Evolutionary conservation across 163 green algal genomes (phyloP).

Genomic region (Prototheca cutis): DNA sequence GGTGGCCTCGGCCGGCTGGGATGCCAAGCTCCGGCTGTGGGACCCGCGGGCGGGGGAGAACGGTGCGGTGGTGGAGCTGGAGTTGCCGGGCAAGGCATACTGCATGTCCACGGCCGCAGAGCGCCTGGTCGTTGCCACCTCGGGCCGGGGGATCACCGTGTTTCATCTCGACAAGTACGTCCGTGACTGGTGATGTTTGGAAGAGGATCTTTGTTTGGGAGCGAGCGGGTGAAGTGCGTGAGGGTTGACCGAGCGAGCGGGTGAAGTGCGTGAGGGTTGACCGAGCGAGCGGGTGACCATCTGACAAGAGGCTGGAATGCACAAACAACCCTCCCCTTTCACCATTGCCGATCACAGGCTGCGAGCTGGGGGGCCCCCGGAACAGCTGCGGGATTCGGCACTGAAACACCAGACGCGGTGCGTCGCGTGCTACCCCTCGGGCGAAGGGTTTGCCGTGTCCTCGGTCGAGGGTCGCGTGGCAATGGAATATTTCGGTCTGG

Average conservation of each 20-base stretch:
- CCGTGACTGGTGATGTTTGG: too few relatives aligned
- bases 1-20: constrained; percentile 48
- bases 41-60: constrained; percentile 31
- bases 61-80: constrained; percentile 22
- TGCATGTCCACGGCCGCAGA: constrained; percentile 11
- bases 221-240: too few relatives aligned
- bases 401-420: constrained; percentile 79
- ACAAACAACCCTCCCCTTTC: neutral
- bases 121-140: constrained; percentile 67
- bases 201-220: too few relatives aligned
- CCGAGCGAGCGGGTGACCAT: too few relatives aligned
- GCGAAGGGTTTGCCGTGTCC: constrained; percentile 54
- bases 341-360: constrained; percentile 1
- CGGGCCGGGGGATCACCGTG: constrained; percentile 59
- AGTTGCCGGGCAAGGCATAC: constrained; percentile 65
- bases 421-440: constrained; percentile 49
- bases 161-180: constrained; percentile 66
- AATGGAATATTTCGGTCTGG: constrained; percentile 73
- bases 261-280: too few relatives aligned
- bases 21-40: constrained; percentile 48
- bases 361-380: constrained; percentile 8
- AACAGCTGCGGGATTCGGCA: constrained; percentile 51
- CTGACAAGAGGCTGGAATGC: too few relatives aligned
- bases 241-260: too few relatives aligned
- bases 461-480: constrained; percentile 74